phyloP scores from a whole-genome alignment of 305 asterid genomes.

The Fraxinus sp. region DNA sequence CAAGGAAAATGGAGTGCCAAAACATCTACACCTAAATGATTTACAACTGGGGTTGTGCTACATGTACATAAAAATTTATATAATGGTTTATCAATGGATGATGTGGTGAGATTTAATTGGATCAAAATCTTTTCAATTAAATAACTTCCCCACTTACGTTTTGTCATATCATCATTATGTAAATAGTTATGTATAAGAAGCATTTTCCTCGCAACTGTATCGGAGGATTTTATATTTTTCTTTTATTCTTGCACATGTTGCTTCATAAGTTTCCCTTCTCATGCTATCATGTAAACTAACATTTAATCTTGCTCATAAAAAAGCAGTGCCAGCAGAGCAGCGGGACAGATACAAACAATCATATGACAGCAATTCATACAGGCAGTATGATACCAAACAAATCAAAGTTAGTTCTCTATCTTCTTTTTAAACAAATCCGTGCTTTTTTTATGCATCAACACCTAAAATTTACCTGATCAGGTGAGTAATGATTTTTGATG shows the following conservation, averaged over 20 bases:
- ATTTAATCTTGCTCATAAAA: constrained; percentile 24
- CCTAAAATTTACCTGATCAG: neutral
- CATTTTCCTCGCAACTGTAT: neutral
- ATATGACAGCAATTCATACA: constrained; percentile 61
- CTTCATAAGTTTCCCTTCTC: constrained; percentile 16
- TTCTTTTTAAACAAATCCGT: constrained; percentile 10
- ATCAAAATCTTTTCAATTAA: neutral
- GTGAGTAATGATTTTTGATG: constrained; percentile 3
- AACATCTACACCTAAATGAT: neutral
- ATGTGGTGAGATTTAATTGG: neutral
- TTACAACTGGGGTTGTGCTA: neutral
- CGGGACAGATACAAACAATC: constrained; percentile 58
- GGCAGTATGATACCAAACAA: constrained; percentile 56
- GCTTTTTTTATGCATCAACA: neutral
- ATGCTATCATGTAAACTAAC: constrained; percentile 15
- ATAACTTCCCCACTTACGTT: neutral
- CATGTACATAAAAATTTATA: neutral
- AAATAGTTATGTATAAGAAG: neutral
- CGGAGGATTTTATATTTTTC: constrained; percentile 4
- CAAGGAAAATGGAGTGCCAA: neutral
- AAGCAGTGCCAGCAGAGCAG: constrained; percentile 54
- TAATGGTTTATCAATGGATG: neutral
- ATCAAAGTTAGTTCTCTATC: constrained; percentile 58
- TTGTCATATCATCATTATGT: neutral
- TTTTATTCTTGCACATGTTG: neutral